A percentile compares a stretch with the other conserved stretches of the same genome.
Conservation (phyloP, 2,329 filamentous ascomycete species). For the Colletotrichum aenigma region DNA sequence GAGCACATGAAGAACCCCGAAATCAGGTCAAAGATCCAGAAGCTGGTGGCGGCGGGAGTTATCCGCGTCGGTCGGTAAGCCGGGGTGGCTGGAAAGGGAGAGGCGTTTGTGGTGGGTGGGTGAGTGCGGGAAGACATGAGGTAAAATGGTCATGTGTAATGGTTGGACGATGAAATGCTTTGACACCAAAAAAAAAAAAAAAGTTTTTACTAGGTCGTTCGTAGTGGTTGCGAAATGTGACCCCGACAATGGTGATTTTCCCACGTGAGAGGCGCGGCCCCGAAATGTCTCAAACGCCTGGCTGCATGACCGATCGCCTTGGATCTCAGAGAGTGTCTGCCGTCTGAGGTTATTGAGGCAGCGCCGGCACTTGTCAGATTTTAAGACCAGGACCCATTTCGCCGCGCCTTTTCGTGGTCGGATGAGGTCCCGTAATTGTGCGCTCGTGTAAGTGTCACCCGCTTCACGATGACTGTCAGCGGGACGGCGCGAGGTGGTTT, state of each 20-base stretch:
- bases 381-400: background rate
- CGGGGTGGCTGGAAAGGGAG: background rate
- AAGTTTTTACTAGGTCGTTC: constrained; percentile 13
- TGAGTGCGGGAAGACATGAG: background rate
- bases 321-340: background rate
- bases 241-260: constrained; percentile 7
- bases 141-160: constrained; percentile 19
- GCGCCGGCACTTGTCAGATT: background rate
- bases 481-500: background rate
- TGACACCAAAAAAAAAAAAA: background rate
- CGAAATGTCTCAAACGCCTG: background rate
- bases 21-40: constrained; percentile 89
- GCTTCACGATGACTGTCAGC: background rate
- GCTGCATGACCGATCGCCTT: constrained; percentile 5
- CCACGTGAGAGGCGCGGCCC: constrained; percentile 7
- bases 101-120: background rate
- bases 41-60: constrained; percentile 90
- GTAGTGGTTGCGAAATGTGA: constrained; percentile 21
- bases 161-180: constrained; percentile 20
- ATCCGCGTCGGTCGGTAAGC: constrained; percentile 71
- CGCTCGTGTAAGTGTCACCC: constrained; percentile 16
- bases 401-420: background rate
- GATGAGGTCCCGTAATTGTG: background rate
- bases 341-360: rapidly evolving
- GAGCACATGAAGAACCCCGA: constrained; percentile 96